Evolutionary conservation across 1,139 yeast genomes (phyloP).

Genomic region (Candida buenavistaensis): DNA sequence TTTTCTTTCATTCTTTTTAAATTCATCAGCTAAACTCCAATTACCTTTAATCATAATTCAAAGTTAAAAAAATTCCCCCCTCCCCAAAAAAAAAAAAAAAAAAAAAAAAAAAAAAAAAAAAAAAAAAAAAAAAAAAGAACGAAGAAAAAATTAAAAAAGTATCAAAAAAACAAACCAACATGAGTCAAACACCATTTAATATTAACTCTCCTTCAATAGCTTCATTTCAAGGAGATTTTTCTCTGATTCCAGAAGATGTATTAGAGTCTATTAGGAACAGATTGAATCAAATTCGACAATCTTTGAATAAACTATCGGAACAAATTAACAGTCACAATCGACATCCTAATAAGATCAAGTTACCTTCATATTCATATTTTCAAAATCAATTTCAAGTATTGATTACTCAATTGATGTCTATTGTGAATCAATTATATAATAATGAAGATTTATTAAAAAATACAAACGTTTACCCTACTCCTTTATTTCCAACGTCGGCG

Average conservation of each 20-base stretch:
- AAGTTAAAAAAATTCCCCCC: background rate
- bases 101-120: too few relatives aligned
- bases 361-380: conserved; percentile 43
- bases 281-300: conserved; percentile 45
- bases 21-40: conserved; percentile 44
- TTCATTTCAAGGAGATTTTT: conserved; percentile 17
- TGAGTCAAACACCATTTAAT: conserved; percentile 16
- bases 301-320: conserved; percentile 44
- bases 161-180: background rate
- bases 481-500: conserved; percentile 79
- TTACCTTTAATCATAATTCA: conserved; percentile 38
- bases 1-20: conserved; percentile 38
- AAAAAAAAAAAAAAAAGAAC: too few relatives aligned
- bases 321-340: conserved; percentile 43
- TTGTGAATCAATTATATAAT: conserved; percentile 64
- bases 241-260: conserved; percentile 39
- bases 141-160: too few relatives aligned
- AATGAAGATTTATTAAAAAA: conserved; percentile 59
- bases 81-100: too few relatives aligned
- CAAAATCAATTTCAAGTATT: conserved; percentile 85
- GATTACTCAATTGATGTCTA: conserved; percentile 74
- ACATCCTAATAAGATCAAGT: conserved; percentile 36
- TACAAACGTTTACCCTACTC: conserved; percentile 80
- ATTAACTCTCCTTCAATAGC: conserved; percentile 9
- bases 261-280: conserved; percentile 45